These are phyloP conservation scores for Penicillium decumbens DNA, from an alignment of 2,329 filamentous ascomycete species.

Conservation along the genomic window DNA sequence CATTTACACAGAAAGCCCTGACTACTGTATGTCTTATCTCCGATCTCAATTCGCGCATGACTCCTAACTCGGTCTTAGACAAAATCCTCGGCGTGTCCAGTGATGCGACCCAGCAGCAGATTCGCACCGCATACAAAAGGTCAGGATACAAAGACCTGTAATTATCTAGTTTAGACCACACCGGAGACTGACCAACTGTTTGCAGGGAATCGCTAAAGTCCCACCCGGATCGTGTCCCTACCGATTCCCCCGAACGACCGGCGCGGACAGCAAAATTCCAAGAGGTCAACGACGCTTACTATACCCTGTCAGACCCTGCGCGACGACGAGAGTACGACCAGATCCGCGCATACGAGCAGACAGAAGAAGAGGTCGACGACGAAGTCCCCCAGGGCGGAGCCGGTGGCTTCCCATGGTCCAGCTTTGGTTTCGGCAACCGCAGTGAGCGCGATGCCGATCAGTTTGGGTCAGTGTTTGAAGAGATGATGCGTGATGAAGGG, in stretches of 20 bases:
- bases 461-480: slow-evolving; percentile 81
- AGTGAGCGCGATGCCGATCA: slow-evolving; percentile 59
- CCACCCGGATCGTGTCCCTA: slow-evolving; percentile 84
- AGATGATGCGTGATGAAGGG: slow-evolving; percentile 83
- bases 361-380: slow-evolving; percentile 45
- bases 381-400: slow-evolving; percentile 45
- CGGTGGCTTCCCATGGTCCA: slow-evolving; percentile 71
- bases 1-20: slow-evolving; percentile 24
- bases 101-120: slow-evolving; percentile 72
- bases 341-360: slow-evolving; percentile 54
- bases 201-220: slow-evolving; percentile 80
- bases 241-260: slow-evolving; percentile 75
- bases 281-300: slow-evolving; percentile 89
- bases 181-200: slow-evolving; percentile 8
- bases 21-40: slow-evolving; percentile 39
- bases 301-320: slow-evolving; percentile 73
- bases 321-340: slow-evolving; percentile 81
- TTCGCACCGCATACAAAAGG: slow-evolving; percentile 94
- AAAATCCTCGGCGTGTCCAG: slow-evolving; percentile 68
- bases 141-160: slow-evolving; percentile 30
- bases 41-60: slow-evolving; percentile 2
- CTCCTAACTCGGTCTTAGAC: slow-evolving; percentile 48
- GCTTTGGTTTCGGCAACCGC: slow-evolving; percentile 54
- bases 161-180: not conserved
- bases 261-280: slow-evolving; percentile 84